A percentile compares a stretch with the other conserved stretches of the same genome.
These are phyloP conservation scores for Conticribra weissflogii DNA, from an alignment of 108 stramenopile genomes.

Conservation along the genomic window DNA sequence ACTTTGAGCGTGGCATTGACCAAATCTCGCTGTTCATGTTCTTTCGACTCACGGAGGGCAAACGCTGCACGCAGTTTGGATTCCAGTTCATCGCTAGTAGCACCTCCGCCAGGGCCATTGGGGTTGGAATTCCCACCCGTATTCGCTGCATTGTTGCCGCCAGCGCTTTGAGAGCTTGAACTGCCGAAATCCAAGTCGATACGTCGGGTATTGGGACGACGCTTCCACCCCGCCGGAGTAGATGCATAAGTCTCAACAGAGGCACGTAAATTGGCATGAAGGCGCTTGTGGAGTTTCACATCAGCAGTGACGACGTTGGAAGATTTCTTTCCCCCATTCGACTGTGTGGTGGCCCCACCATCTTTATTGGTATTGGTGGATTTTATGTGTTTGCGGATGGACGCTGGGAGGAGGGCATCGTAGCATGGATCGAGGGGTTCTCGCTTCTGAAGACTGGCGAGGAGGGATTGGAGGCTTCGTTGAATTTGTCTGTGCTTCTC, in stretches of 20 bases:
- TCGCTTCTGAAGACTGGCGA: conserved; percentile 35
- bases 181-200: conserved; percentile 45
- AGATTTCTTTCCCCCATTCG: conserved; percentile 24
- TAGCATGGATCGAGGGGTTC: conserved; percentile 85
- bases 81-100: conserved; percentile 41
- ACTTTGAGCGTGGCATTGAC: conserved; percentile 74
- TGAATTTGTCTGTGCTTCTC: conserved; percentile 40
- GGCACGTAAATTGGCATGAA: conserved; percentile 59
- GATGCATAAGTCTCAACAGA: conserved; percentile 66
- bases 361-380: conserved; percentile 50
- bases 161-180: not conserved
- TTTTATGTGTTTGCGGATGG: conserved; percentile 55
- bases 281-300: conserved; percentile 40
- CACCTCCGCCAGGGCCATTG: too few species aligned
- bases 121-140: too few species aligned
- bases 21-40: conserved; percentile 76
- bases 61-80: conserved; percentile 75
- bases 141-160: conserved; percentile 30
- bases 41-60: conserved; percentile 79
- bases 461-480: conserved; percentile 40
- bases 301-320: conserved; percentile 30
- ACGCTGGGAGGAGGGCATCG: conserved; percentile 59
- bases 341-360: not conserved
- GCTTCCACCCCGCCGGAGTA: conserved; percentile 47
- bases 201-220: conserved; percentile 38